Evolutionary conservation across 257 asterid genomes (phyloP).

Genomic region (Jasminum sambac): DNA sequence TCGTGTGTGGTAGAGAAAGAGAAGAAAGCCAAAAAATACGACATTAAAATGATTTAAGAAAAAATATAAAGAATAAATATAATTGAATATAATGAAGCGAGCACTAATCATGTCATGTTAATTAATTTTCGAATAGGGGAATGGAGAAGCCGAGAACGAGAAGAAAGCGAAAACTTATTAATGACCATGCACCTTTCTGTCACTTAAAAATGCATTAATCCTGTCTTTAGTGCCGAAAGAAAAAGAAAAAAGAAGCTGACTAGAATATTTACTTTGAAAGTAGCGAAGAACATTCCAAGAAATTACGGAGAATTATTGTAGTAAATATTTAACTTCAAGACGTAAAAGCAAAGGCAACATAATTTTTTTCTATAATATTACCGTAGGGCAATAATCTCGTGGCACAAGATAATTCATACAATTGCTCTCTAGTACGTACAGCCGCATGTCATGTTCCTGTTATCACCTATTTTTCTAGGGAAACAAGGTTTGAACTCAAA

Average conservation of each 20-base stretch:
- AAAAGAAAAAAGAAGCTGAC: background rate
- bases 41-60: too few species aligned
- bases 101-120: too few species aligned
- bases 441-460: too few species aligned
- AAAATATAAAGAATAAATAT: too few species aligned
- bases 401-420: background rate
- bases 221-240: conserved; percentile 2
- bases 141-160: too few species aligned
- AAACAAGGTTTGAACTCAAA: too few species aligned
- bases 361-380: background rate
- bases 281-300: background rate
- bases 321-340: background rate
- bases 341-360: background rate
- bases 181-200: background rate
- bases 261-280: background rate
- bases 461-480: too few species aligned
- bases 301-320: background rate
- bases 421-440: too few species aligned
- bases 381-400: background rate
- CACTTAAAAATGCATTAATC: background rate
- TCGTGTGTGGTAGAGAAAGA: too few species aligned
- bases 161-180: background rate
- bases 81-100: too few species aligned
- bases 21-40: too few species aligned
- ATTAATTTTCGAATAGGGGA: too few species aligned